phyloP scores from a whole-genome alignment of 352 stramenopile genomes.

The Globisporangium cylindrosporum region DNA sequence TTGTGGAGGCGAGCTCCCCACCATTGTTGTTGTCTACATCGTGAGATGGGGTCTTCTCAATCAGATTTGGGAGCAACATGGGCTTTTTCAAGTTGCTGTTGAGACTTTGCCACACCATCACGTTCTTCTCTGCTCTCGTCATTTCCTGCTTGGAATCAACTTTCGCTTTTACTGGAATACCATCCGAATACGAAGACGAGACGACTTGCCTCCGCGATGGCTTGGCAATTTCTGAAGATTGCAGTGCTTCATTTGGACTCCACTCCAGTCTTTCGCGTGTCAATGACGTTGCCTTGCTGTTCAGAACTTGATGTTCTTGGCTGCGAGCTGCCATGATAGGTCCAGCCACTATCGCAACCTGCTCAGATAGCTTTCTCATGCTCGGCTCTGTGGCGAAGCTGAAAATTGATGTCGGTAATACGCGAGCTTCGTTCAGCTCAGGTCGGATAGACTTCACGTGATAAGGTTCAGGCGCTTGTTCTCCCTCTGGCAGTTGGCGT shows the following conservation, averaged over 20 bases:
- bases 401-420: conserved; percentile 4
- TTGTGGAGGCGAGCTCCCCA: background rate
- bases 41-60: background rate
- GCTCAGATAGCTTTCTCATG: background rate
- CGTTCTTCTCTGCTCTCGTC: background rate
- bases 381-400: background rate
- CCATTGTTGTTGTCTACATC: background rate
- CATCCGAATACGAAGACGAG: conserved; percentile 7
- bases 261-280: background rate
- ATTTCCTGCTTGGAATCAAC: background rate
- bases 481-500: background rate
- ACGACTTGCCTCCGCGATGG: background rate
- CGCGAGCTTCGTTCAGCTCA: background rate
- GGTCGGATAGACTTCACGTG: background rate
- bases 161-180: background rate
- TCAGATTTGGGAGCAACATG: background rate
- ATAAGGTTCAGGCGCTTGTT: background rate
- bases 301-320: background rate
- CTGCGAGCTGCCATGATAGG: too few species aligned
- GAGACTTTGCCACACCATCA: conserved; percentile 14
- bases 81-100: conserved; percentile 14
- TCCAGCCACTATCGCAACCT: background rate
- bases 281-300: background rate
- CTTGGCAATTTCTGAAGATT: background rate
- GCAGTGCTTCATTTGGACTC: background rate